Evolutionary conservation across 805 yeast species (phyloP).

Genomic region (Candida rishiriensis): DNA sequence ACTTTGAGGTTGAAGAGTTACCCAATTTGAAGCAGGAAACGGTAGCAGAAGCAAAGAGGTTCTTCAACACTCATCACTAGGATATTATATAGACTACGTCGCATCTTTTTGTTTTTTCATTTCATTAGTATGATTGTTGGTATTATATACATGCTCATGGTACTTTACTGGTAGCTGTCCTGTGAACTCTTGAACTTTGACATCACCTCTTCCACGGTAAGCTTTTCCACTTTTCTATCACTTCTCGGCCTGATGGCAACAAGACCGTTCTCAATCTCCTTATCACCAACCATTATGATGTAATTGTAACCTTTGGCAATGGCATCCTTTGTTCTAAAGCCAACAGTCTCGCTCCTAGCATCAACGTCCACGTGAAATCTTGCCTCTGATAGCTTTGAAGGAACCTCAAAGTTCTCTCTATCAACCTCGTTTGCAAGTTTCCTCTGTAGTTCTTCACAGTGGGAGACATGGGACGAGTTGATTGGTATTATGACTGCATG

Average conservation of each 20-base stretch:
- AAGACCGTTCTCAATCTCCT: conserved; percentile 58
- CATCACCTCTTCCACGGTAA: conserved; percentile 49
- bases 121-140: too few relatives aligned
- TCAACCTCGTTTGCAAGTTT: conserved; percentile 43
- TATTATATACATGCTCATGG: conserved; percentile 4
- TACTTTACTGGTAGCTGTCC: conserved; percentile 34
- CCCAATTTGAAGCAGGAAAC: conserved; percentile 17
- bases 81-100: neutral
- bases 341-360: conserved; percentile 70
- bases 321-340: conserved; percentile 77
- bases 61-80: conserved; percentile 1
- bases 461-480: conserved; percentile 52
- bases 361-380: conserved; percentile 76
- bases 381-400: conserved; percentile 54
- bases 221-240: conserved; percentile 38
- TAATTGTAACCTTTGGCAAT: conserved; percentile 69
- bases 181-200: conserved; percentile 53
- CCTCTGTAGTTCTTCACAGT: conserved; percentile 46
- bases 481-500: conserved; percentile 86
- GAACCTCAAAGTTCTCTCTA: conserved; percentile 28
- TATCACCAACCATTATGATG: conserved; percentile 82
- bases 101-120: neutral
- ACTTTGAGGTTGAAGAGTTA: conserved; percentile 17
- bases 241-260: conserved; percentile 62
- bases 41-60: conserved; percentile 15